Percentiles rank a stretch among this genome's conserved stretches.
These are phyloP conservation scores for Ophiosphaerella herpotricha DNA, from an alignment of 2,329 filamentous ascomycete species.

Conservation along the genomic window DNA sequence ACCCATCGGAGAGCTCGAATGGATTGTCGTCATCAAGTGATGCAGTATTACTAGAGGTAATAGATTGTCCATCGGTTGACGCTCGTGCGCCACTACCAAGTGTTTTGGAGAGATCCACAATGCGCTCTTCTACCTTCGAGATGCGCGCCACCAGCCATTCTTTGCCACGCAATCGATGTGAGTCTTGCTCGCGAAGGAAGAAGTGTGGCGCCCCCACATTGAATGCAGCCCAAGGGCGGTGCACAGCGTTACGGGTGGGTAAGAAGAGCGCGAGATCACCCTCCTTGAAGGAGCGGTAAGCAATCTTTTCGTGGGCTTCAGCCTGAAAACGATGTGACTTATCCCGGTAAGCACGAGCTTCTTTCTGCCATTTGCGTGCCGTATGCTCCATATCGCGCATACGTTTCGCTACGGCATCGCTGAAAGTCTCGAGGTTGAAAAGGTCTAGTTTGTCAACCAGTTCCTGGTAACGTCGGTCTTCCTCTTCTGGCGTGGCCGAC, in stretches of 20 bases:
- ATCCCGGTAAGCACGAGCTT: slow-evolving; percentile 84
- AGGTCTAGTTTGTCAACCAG: slow-evolving; percentile 75
- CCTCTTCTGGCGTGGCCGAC: slow-evolving; percentile 65
- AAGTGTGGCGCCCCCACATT: slow-evolving; percentile 97
- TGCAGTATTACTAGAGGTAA: slow-evolving; percentile 57
- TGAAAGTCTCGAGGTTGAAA: slow-evolving; percentile 83
- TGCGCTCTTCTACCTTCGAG: slow-evolving; percentile 84
- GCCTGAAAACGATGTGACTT: slow-evolving; percentile 79
- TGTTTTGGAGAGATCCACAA: slow-evolving; percentile 88
- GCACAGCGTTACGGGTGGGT: slow-evolving; percentile 91
- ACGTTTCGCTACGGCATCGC: slow-evolving; percentile 83
- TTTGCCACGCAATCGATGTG: slow-evolving; percentile 78
- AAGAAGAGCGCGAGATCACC: slow-evolving; percentile 93
- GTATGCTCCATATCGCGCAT: slow-evolving; percentile 93
- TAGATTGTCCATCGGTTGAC: slow-evolving; percentile 51
- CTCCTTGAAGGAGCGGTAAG: slow-evolving; percentile 93
- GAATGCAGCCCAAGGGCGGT: slow-evolving; percentile 96
- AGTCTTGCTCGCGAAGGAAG: slow-evolving; percentile 91
- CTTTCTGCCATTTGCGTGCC: slow-evolving; percentile 90
- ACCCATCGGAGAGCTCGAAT: slow-evolving; percentile 91
- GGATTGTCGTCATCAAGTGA: slow-evolving; percentile 89
- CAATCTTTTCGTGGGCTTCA: slow-evolving; percentile 94
- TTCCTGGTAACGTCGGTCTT: slow-evolving; percentile 73
- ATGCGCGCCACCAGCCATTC: slow-evolving; percentile 98
- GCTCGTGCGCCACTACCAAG: slow-evolving; percentile 56